These are phyloP conservation scores for Leccinum subrobustum DNA, from an alignment of 1,284 basidiomycete genomes.

Conservation along the genomic window DNA sequence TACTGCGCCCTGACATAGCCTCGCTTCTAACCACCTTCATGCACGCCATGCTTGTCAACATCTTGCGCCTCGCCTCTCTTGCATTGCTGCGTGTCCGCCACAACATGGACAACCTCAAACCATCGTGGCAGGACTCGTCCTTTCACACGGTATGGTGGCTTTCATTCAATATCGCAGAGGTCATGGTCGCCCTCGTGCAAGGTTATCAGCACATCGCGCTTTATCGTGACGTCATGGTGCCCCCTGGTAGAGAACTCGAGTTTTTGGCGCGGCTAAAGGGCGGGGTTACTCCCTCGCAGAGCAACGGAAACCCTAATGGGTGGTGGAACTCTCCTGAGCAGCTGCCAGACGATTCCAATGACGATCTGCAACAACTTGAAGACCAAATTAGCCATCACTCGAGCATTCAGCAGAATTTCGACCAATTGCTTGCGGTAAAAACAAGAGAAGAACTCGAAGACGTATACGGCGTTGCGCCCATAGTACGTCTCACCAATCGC, in stretches of 20 bases:
- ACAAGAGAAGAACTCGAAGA: constrained; percentile 71
- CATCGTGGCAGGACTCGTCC: constrained; percentile 55
- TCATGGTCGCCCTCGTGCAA: constrained; percentile 58
- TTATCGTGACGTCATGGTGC: constrained; percentile 66
- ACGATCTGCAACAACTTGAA: constrained; percentile 24
- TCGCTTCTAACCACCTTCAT: constrained; percentile 49
- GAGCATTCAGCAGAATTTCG: constrained; percentile 61
- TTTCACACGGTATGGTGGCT: constrained; percentile 74
- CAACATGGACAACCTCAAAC: constrained; percentile 40
- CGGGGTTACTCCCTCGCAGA: constrained; percentile 7
- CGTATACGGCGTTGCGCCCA: constrained; percentile 69
- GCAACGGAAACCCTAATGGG: constrained; percentile 9
- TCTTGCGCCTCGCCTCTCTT: constrained; percentile 55
- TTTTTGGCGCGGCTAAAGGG: constrained; percentile 31
- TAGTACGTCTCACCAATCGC: constrained; percentile 40
- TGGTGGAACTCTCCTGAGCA: constrained; percentile 19
- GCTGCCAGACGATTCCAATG: constrained; percentile 17
- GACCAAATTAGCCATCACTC: constrained; percentile 16
- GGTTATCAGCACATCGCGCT: constrained; percentile 64
- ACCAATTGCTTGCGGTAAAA: constrained; percentile 58
- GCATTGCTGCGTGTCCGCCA: constrained; percentile 52
- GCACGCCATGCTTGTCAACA: constrained; percentile 49
- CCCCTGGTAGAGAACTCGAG: constrained; percentile 37
- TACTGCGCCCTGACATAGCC: constrained; percentile 34
- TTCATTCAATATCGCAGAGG: constrained; percentile 66